phyloP scores from a whole-genome alignment of 2,329 filamentous ascomycete species.

The Penicillium carneum region DNA sequence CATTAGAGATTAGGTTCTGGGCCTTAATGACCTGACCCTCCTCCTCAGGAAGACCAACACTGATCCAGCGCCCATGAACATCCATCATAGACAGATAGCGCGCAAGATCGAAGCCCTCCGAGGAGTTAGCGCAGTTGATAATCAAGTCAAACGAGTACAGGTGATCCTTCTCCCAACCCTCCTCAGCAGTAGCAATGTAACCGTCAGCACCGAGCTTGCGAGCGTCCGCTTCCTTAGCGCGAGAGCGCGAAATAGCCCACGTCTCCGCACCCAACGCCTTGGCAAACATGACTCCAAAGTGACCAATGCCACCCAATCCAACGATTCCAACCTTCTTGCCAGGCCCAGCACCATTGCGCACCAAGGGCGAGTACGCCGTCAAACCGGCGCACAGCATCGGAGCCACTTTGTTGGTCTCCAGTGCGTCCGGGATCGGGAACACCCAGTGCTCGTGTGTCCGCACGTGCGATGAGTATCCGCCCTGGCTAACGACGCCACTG shows the following conservation, averaged over 20 bases:
- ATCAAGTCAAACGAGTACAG: conserved; percentile 68
- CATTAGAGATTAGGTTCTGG: conserved; percentile 77
- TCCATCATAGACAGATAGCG: conserved; percentile 80
- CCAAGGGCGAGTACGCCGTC: conserved; percentile 79
- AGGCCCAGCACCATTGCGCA: conserved; percentile 75
- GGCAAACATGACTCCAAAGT: conserved; percentile 74
- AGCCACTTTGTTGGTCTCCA: conserved; percentile 68
- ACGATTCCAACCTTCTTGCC: conserved; percentile 60
- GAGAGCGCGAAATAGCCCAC: conserved; percentile 67
- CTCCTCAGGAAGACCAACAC: conserved; percentile 79
- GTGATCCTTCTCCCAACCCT: conserved; percentile 65
- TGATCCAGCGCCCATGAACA: conserved; percentile 81
- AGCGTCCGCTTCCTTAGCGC: conserved; percentile 67
- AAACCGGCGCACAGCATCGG: conserved; percentile 87
- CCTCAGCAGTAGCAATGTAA: conserved; percentile 65
- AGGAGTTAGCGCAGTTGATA: conserved; percentile 78
- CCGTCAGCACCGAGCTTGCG: conserved; percentile 66
- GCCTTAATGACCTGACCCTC: conserved; percentile 74
- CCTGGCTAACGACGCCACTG: conserved; percentile 70
- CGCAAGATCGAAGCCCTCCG: conserved; percentile 67
- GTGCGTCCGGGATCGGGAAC: conserved; percentile 73
- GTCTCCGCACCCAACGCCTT: conserved; percentile 71
- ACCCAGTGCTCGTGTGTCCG: conserved; percentile 78
- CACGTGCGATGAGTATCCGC: conserved; percentile 72
- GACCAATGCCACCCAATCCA: conserved; percentile 69